Conservation (phyloP, 306 rosid species). For the Quercus mongolica region DNA sequence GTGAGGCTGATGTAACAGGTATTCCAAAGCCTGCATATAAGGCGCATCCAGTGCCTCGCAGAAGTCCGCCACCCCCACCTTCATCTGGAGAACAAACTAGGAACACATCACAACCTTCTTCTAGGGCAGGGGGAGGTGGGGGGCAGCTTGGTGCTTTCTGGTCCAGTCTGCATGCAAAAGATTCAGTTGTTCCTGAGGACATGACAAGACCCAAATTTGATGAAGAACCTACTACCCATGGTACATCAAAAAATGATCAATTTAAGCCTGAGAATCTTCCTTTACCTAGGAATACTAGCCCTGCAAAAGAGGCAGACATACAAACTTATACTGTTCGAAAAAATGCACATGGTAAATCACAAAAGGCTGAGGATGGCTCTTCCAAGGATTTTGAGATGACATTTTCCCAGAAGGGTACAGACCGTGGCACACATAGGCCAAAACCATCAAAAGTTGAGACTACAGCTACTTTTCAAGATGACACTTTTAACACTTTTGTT, state of each 20-base stretch:
- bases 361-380: constrained; percentile 39
- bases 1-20: constrained; percentile 38
- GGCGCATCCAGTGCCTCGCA: constrained; percentile 58
- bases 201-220: constrained; percentile 53
- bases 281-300: constrained; percentile 40
- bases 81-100: constrained; percentile 51
- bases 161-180: constrained; percentile 79
- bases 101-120: constrained; percentile 53
- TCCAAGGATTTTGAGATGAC: constrained; percentile 65
- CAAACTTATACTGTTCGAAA: constrained; percentile 40
- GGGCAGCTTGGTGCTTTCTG: constrained; percentile 88
- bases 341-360: constrained; percentile 42
- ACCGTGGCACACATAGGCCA: constrained; percentile 28
- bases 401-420: constrained; percentile 45
- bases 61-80: constrained; percentile 83
- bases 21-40: constrained; percentile 42
- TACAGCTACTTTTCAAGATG: constrained; percentile 48
- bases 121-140: constrained; percentile 56
- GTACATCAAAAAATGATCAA: constrained; percentile 42
- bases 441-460: constrained; percentile 43
- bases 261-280: constrained; percentile 41
- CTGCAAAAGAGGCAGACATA: constrained; percentile 39
- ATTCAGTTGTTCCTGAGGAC: constrained; percentile 40
- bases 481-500: constrained; percentile 72
- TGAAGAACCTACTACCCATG: constrained; percentile 57